Evolutionary conservation across 768 basidiomycete genomes (phyloP).

Genomic region (Boletus bicolor): DNA sequence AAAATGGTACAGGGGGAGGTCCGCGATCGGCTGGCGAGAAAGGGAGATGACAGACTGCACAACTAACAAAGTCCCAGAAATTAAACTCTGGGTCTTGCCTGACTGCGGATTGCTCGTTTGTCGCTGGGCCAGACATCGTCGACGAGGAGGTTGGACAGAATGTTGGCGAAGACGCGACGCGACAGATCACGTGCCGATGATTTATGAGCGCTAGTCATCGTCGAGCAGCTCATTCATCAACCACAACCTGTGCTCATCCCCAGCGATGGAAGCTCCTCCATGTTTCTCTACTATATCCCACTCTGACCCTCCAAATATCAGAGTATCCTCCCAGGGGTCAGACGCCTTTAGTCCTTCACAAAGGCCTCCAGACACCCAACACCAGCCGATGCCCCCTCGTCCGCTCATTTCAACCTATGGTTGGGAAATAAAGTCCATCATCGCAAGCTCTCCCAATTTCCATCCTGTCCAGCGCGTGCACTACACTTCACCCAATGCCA

Average conservation of each 20-base stretch:
- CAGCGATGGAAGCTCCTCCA: neutral
- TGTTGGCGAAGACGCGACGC: slow-evolving; percentile 10
- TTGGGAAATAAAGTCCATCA: slow-evolving; percentile 50
- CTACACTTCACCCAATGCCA: slow-evolving; percentile 26
- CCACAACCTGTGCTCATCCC: neutral
- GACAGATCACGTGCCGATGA: slow-evolving; percentile 18
- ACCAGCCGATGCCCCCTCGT: neutral
- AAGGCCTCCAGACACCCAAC: neutral
- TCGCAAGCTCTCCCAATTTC: slow-evolving; percentile 43
- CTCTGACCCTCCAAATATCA: neutral
- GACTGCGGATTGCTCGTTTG: slow-evolving; percentile 1
- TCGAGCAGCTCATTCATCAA: neutral
- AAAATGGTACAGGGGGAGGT: slow-evolving; percentile 66
- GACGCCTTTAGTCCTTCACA: neutral
- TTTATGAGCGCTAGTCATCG: neutral
- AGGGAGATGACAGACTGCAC: slow-evolving; percentile 65
- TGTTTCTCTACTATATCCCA: neutral
- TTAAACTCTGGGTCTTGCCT: slow-evolving; percentile 39
- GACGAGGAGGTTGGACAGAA: neutral
- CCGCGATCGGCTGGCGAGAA: slow-evolving; percentile 52
- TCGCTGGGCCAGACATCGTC: slow-evolving; percentile 12
- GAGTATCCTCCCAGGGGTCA: slow-evolving; percentile 10
- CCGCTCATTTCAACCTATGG: slow-evolving; percentile 38
- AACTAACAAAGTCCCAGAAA: slow-evolving; percentile 81
- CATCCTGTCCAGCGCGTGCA: slow-evolving; percentile 37